Percentiles rank a stretch among this genome's conserved stretches.
Conservation (phyloP, 768 basidiomycete genomes). For the Tubosaeta brunneosetosa region DNA sequence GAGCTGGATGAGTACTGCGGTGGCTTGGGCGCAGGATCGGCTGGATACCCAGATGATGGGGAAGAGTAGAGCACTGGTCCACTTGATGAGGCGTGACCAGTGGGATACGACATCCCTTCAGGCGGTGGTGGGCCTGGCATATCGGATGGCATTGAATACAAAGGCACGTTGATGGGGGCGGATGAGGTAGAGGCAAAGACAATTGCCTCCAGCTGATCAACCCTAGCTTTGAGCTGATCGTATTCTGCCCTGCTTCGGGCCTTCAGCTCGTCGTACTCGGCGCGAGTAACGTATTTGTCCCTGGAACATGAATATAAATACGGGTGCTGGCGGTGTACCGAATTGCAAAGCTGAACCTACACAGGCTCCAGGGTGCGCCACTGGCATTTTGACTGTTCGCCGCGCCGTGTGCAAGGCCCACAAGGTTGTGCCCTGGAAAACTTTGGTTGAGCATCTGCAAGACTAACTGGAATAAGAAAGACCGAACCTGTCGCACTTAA, state of each 20-base stretch:
- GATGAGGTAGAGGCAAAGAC: slow-evolving; percentile 35
- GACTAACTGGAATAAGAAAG: slow-evolving; percentile 8
- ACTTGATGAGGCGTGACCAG: slow-evolving; percentile 22
- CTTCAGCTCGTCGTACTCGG: slow-evolving; percentile 75
- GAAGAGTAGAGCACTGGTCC: slow-evolving; percentile 25
- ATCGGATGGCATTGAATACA: slow-evolving; percentile 29
- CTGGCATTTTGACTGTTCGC: slow-evolving; percentile 75
- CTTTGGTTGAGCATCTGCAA: slow-evolving; percentile 21
- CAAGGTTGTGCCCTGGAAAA: slow-evolving; percentile 67
- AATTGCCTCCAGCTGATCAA: slow-evolving; percentile 56
- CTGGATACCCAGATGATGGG: slow-evolving; percentile 22
- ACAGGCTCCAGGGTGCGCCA: slow-evolving; percentile 81
- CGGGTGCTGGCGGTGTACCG: slow-evolving; percentile 9
- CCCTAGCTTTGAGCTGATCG: slow-evolving; percentile 59
- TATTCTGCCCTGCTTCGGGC: slow-evolving; percentile 36
- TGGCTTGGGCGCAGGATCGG: slow-evolving; percentile 22
- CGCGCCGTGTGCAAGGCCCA: slow-evolving; percentile 72
- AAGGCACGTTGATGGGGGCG: slow-evolving; percentile 25
- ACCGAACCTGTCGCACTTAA: slow-evolving; percentile 78
- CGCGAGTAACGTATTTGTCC: slow-evolving; percentile 76
- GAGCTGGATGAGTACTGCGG: slow-evolving; percentile 26
- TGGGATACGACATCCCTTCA: slow-evolving; percentile 26
- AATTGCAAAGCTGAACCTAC: slow-evolving; percentile 40
- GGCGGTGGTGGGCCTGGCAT: slow-evolving; percentile 26
- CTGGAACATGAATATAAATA: slow-evolving; percentile 31